Evolutionary conservation across 2,329 filamentous ascomycete genomes (phyloP), one percentile per base, ranked within the genome.

Genomic region (Penicillium sp.): DNA sequence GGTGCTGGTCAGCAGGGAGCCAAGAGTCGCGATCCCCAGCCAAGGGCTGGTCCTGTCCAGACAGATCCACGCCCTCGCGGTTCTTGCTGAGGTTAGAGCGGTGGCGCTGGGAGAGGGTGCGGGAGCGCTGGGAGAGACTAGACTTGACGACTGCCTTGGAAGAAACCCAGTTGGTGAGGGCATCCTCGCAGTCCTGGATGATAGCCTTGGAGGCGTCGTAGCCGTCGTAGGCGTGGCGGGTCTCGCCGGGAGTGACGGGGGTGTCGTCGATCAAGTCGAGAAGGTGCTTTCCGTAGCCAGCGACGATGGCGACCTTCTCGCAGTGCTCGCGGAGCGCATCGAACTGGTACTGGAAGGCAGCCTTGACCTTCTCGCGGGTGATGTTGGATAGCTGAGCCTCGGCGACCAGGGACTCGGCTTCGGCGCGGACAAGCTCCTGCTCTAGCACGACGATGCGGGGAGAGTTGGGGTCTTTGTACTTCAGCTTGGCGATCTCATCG

Each of bases 401-500:
- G 62, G 94, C 94, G 56, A 99, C 94, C 15, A 99, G 87, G n/a
- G 94, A 97, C 78, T 99, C 94, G 70, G 94, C 94, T 79, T 99
- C 94, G 67, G 94, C 94, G 69, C 94, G 93, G 68, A 99, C 94
- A 58, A 99, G 90, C 78, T 99, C 94, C 78, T 99, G 94, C 80
- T 99, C 94, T 55, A 99, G 88, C 41, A 99, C 93, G 57, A 97
- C 92, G 68, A 99, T 97, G 80, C 92, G 94, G 63, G 93, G 93
- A 37, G 93, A 97, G 81, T 96, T 96, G 67, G 94, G 94, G 78
- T 99, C 94, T 82, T 99, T 99, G 86, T 97, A 99, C 80, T 99
- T 99, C 70, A 99, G 86, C 77, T 97, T 93, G 50, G 94, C 93
- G 69, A 99, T 99, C 75, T 97, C 91, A 75, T 99, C 94, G 70